Evolutionary conservation across 2,329 filamentous ascomycete genomes (phyloP).

Genomic region (Chlorencoelia australis): DNA sequence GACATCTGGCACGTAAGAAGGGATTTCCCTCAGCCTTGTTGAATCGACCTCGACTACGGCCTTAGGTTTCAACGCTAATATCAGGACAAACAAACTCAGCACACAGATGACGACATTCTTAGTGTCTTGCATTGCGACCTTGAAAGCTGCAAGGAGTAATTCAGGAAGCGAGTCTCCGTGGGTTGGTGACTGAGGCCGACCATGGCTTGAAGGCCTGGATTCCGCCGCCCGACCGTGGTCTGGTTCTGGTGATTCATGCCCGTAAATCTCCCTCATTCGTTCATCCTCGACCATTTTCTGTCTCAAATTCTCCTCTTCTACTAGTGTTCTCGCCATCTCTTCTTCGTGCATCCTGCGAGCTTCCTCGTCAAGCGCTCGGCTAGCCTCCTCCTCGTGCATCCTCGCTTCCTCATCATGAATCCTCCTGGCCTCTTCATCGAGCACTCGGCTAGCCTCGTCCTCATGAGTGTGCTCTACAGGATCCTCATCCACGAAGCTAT

Average conservation of each 20-base stretch:
- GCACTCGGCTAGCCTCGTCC: not conserved
- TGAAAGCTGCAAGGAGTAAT: conserved; percentile 42
- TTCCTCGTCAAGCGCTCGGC: conserved; percentile 40
- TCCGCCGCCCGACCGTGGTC: no score
- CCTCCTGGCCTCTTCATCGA: conserved; percentile 3
- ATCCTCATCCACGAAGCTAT: conserved; percentile 19
- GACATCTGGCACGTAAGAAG: not conserved
- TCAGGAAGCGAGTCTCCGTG: conserved; percentile 39
- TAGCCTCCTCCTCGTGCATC: conserved; percentile 3
- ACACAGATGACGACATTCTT: conserved; percentile 50
- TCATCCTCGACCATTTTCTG: conserved; percentile 34
- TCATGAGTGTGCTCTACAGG: conserved; percentile 6
- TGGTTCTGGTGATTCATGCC: conserved; percentile 27
- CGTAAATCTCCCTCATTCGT: conserved; percentile 45
- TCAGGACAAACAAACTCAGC: conserved; percentile 42
- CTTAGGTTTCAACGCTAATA: conserved; percentile 33
- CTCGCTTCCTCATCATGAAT: conserved; percentile 6
- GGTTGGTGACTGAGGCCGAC: not conserved
- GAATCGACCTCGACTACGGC: no score
- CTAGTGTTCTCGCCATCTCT: conserved; percentile 33
- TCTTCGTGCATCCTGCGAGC: conserved; percentile 30
- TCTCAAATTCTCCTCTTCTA: conserved; percentile 39
- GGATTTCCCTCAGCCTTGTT: no score
- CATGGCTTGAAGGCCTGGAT: not conserved
- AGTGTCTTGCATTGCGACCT: conserved; percentile 45